Evolutionary conservation across 495 filamentous ascomycete genomes (phyloP).

Genomic region (Talaromyces liani): DNA sequence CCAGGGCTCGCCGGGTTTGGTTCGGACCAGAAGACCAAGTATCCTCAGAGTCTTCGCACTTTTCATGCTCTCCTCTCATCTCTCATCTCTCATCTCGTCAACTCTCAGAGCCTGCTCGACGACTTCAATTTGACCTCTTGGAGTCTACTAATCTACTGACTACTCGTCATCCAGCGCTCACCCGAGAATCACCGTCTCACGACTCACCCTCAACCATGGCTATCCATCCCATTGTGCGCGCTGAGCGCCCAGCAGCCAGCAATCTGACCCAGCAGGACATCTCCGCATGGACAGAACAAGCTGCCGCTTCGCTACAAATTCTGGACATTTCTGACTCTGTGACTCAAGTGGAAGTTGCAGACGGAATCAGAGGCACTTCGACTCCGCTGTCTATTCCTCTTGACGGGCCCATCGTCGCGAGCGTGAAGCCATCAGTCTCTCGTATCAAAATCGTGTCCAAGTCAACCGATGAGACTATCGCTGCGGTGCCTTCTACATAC

Average conservation of each 20-base stretch:
- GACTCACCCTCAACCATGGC: constrained; percentile 22
- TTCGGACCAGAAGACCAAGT: neutral
- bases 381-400: constrained; percentile 43
- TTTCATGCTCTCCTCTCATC: neutral
- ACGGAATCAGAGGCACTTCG: constrained; percentile 29
- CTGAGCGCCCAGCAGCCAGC: constrained; percentile 15
- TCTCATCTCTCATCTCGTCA: neutral
- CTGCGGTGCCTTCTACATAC: constrained; percentile 24
- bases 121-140: neutral
- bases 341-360: constrained; percentile 11
- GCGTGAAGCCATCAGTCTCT: constrained; percentile 11
- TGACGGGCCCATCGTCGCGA: constrained; percentile 30
- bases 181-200: neutral
- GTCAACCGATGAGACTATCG: constrained; percentile 12
- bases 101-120: neutral
- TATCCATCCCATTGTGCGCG: constrained; percentile 31
- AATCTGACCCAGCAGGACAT: constrained; percentile 37
- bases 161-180: neutral
- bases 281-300: constrained; percentile 46
- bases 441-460: constrained; percentile 17
- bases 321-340: constrained; percentile 31
- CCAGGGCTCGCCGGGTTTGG: neutral
- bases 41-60: neutral
- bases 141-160: neutral
- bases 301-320: constrained; percentile 33